Percentiles rank a stretch among this genome's conserved stretches.
Conservation (phyloP, 352 stramenopile genomes). For the Globisporangium okanoganense region DNA sequence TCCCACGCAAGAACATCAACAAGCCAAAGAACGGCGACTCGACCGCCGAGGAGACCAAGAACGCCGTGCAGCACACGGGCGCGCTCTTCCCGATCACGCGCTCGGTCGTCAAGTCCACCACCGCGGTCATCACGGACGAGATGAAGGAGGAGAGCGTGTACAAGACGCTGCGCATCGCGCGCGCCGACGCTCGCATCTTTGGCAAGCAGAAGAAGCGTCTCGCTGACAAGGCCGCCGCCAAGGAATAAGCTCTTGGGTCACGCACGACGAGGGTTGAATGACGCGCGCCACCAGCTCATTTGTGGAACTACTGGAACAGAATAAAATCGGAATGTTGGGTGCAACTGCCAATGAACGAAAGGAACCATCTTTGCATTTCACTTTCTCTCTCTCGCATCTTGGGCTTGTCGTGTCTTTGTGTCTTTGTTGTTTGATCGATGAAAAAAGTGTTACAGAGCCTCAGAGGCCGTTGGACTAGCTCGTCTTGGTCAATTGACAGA, state of each 20-base stretch:
- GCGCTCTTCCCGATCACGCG: conserved; percentile 76
- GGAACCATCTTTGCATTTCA: conserved; percentile 8
- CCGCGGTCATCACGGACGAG: conserved; percentile 79
- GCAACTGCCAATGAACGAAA: conserved; percentile 16
- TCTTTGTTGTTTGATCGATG: neutral
- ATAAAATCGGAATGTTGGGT: conserved; percentile 37
- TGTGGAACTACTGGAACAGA: conserved; percentile 63
- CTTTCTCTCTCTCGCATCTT: neutral
- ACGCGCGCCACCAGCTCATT: conserved; percentile 30
- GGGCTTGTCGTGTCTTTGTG: neutral
- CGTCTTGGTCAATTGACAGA: no score
- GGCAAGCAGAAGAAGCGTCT: conserved; percentile 89
- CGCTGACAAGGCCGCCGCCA: conserved; percentile 81
- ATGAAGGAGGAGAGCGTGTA: conserved; percentile 85
- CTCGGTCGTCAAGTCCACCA: conserved; percentile 72
- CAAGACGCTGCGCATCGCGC: conserved; percentile 80
- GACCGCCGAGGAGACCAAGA: conserved; percentile 86
- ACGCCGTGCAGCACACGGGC: conserved; percentile 88
- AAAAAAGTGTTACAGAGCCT: no score
- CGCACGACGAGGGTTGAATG: neutral
- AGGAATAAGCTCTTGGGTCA: conserved; percentile 58
- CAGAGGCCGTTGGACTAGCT: no score
- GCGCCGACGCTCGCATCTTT: conserved; percentile 81
- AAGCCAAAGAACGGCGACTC: conserved; percentile 96
- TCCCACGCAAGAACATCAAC: conserved; percentile 95